Conservation (phyloP, 2,329 filamentous ascomycete species). For the Aspergillus sp. region DNA sequence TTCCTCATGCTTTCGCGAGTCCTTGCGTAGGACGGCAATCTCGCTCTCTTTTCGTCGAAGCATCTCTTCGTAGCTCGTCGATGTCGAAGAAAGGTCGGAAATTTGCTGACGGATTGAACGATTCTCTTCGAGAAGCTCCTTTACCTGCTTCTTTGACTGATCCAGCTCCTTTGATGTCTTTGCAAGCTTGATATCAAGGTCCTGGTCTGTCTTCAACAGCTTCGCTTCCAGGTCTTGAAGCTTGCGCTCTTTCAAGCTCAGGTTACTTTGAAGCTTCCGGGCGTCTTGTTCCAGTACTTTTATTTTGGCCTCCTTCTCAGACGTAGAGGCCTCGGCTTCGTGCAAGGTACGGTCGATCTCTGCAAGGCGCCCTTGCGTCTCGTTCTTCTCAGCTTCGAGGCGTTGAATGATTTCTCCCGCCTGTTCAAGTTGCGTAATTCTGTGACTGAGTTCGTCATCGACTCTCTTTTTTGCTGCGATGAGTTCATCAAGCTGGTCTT, state of each 20-base stretch:
- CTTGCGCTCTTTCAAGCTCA: conserved; percentile 86
- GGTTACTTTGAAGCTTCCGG: conserved; percentile 85
- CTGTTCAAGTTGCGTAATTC: conserved; percentile 81
- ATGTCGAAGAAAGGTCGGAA: conserved; percentile 81
- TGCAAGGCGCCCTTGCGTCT: conserved; percentile 64
- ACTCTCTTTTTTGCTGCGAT: conserved; percentile 85
- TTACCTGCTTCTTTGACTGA: conserved; percentile 68
- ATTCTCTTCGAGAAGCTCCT: conserved; percentile 76
- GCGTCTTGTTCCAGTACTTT: conserved; percentile 76
- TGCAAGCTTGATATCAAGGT: conserved; percentile 80
- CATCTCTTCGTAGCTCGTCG: conserved; percentile 91
- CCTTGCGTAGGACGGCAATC: conserved; percentile 75
- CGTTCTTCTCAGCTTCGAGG: conserved; percentile 81
- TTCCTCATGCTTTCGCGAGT: conserved; percentile 77
- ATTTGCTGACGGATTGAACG: conserved; percentile 80
- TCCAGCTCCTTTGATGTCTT: conserved; percentile 77
- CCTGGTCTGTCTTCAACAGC: conserved; percentile 80
- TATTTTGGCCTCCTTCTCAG: conserved; percentile 73
- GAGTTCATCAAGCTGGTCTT: conserved; percentile 87
- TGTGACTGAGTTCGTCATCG: conserved; percentile 78
- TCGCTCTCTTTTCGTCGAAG: conserved; percentile 94
- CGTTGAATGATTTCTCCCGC: conserved; percentile 82
- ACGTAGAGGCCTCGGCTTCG: conserved; percentile 67
- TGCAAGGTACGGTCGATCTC: conserved; percentile 69
- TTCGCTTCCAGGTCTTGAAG: conserved; percentile 81